A percentile compares a stretch with the other conserved stretches of the same genome.
Evolutionary conservation across 2,329 filamentous ascomycete genomes (phyloP).

Genomic region (Pseudogymnoascus sp.): DNA sequence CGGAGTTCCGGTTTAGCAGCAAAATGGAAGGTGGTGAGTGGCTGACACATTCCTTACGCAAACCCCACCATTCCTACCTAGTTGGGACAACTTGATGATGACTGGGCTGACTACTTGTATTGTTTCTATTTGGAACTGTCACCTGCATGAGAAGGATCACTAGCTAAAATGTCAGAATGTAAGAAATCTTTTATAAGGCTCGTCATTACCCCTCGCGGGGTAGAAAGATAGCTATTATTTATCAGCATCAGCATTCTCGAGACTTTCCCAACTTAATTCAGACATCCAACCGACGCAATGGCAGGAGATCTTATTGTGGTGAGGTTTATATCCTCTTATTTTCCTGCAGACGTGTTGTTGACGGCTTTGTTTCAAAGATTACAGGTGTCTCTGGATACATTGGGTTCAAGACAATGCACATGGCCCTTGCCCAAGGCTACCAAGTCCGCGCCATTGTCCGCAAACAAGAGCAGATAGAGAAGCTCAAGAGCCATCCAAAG

Average conservation of each 20-base stretch:
- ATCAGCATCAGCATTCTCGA: background rate
- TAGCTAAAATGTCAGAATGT: background rate
- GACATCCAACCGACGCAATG: constrained; percentile 1
- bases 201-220: background rate
- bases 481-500: background rate
- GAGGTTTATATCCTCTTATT: background rate
- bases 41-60: background rate
- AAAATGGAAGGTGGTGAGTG: background rate
- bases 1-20: constrained; percentile 1
- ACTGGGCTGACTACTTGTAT: background rate
- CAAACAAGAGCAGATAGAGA: background rate
- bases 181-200: background rate
- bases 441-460: constrained; percentile 7
- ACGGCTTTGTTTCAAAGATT: constrained; percentile 10
- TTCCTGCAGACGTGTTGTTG: background rate
- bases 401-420: constrained; percentile 15
- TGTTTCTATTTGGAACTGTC: background rate
- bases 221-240: background rate
- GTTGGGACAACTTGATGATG: background rate
- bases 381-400: constrained; percentile 22
- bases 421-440: constrained; percentile 2
- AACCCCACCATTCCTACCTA: background rate
- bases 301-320: constrained; percentile 17
- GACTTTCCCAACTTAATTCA: background rate
- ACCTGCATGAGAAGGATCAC: background rate